A percentile compares a stretch with the other conserved stretches of the same genome.
phyloP scores from a whole-genome alignment of 2,329 filamentous ascomycete genomes.

The Fusarium ramigenum region DNA sequence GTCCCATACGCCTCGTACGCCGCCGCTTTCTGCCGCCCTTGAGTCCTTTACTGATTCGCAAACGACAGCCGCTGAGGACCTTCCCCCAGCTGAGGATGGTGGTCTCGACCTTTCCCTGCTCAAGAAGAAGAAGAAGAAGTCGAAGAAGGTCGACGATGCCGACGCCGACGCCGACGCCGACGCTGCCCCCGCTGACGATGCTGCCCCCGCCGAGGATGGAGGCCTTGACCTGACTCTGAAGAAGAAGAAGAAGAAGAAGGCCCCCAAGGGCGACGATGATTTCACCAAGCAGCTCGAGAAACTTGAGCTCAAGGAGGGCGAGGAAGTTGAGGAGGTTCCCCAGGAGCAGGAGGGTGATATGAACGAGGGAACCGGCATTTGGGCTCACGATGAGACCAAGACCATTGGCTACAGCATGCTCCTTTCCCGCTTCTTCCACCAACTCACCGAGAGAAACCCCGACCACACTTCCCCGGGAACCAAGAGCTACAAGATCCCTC shows the following conservation, averaged over 20 bases:
- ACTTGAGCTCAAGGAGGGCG: constrained; percentile 73
- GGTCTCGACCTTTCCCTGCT: constrained; percentile 70
- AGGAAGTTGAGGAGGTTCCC: constrained; percentile 58
- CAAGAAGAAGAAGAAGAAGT: constrained; percentile 81
- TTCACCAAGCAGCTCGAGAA: constrained; percentile 70
- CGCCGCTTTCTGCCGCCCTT: constrained; percentile 65
- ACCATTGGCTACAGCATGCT: constrained; percentile 86
- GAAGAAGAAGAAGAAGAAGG: constrained; percentile 79
- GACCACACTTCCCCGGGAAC: constrained; percentile 89
- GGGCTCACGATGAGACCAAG: constrained; percentile 81
- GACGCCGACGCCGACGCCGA: constrained; percentile 49
- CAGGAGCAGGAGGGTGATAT: constrained; percentile 76
- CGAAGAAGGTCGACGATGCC: constrained; percentile 53
- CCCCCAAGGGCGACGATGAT: constrained; percentile 68
- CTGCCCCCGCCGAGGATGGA: constrained; percentile 57
- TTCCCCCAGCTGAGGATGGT: constrained; percentile 59
- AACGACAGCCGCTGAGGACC: constrained; percentile 57
- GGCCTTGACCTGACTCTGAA: constrained; percentile 70
- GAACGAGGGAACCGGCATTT: constrained; percentile 89
- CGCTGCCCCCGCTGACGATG: constrained; percentile 50
- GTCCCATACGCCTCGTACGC: constrained; percentile 78
- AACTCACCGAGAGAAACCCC: constrained; percentile 94
- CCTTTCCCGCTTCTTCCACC: constrained; percentile 91
- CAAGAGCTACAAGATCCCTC: constrained; percentile 99
- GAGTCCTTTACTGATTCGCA: constrained; percentile 63